phyloP scores from a whole-genome alignment of 2,329 filamentous ascomycete genomes.

The Xenosphaeropsis pyriputrescens region DNA sequence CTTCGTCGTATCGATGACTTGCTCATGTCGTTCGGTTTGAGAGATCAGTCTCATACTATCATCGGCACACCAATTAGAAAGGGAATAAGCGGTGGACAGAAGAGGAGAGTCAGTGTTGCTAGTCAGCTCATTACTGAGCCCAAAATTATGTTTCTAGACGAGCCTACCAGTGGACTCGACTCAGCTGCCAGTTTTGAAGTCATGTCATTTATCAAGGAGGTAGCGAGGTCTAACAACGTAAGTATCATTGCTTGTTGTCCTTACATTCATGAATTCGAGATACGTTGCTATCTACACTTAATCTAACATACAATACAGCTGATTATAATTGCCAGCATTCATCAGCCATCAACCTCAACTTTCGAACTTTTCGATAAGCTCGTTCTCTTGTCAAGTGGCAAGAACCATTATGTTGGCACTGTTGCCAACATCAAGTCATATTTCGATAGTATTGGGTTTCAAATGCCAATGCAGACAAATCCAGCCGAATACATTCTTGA shows the following conservation, averaged over 20 bases:
- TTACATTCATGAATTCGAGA: conserved; percentile 4
- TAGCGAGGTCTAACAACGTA: conserved; percentile 53
- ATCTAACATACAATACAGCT: conserved; percentile 29
- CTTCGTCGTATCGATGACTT: conserved; percentile 49
- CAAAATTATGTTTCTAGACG: conserved; percentile 69
- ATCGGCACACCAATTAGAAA: conserved; percentile 74
- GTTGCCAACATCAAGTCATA: conserved; percentile 42
- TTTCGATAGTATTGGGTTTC: conserved; percentile 43
- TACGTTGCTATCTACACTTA: too few species aligned
- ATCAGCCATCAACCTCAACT: conserved; percentile 69
- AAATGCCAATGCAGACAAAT: conserved; percentile 58
- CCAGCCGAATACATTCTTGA: conserved; percentile 72
- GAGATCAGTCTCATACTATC: conserved; percentile 51
- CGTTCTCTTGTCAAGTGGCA: conserved; percentile 55
- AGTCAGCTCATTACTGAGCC: conserved; percentile 71
- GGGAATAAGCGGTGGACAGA: conserved; percentile 76
- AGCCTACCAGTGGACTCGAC: conserved; percentile 74
- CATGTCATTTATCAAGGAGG: conserved; percentile 51
- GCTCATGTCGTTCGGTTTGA: conserved; percentile 59
- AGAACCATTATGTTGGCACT: conserved; percentile 59
- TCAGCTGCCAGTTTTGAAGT: conserved; percentile 65
- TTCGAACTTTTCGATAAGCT: conserved; percentile 74
- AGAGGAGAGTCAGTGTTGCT: conserved; percentile 65
- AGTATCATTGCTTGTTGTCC: conserved; percentile 12
- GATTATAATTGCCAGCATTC: conserved; percentile 69